Evolutionary conservation across 2,329 filamentous ascomycete species (phyloP).

Genomic region (Neofusicoccum cordaticola): DNA sequence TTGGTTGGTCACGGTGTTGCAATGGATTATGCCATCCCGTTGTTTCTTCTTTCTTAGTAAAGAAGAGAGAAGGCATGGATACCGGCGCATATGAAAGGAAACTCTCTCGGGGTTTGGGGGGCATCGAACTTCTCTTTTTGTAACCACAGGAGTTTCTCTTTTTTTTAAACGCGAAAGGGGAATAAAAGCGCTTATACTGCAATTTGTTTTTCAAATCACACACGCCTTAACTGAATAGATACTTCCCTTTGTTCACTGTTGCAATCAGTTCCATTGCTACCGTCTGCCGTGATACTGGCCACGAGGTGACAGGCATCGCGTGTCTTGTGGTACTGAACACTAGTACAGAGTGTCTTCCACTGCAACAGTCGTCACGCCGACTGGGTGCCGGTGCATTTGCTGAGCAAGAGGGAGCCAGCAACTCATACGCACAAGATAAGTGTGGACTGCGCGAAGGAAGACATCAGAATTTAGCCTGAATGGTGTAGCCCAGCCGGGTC

Average conservation of each 20-base stretch:
- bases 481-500: not conserved
- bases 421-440: not conserved
- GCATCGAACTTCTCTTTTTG: not conserved
- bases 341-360: too few species aligned
- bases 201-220: not conserved
- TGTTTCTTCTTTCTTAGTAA: not conserved
- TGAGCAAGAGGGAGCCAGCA: too few species aligned
- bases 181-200: not conserved
- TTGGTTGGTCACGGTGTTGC: conserved; percentile 7
- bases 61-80: not conserved
- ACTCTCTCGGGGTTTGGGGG: not conserved
- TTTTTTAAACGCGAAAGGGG: not conserved
- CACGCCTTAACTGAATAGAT: too few species aligned
- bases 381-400: too few species aligned
- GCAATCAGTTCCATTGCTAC: not conserved
- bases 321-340: not conserved
- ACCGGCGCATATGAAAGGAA: not conserved
- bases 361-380: too few species aligned
- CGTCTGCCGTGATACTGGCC: not conserved
- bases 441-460: not conserved
- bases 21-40: not conserved
- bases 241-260: too few species aligned
- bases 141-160: not conserved
- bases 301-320: too few species aligned
- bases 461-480: not conserved